phyloP scores from a whole-genome alignment of 192 early-diverging fungal genomes.

The Coemansia sp. region DNA sequence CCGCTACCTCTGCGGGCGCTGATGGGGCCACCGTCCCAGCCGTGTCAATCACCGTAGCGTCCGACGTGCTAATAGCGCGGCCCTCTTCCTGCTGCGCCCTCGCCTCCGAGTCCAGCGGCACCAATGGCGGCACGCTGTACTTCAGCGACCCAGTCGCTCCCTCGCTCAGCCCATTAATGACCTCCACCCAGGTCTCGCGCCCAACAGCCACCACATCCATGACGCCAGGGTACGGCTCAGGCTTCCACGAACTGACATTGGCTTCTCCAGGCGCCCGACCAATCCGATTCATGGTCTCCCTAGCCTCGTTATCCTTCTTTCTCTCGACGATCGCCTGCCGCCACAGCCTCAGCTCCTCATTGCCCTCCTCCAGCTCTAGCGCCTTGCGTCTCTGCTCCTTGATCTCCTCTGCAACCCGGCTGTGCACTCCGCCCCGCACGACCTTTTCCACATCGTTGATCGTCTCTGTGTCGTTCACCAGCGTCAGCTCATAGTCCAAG shows the following conservation, averaged over 20 bases:
- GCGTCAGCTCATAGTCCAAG: conserved; percentile 53
- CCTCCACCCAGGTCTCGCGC: conserved; percentile 53
- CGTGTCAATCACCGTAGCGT: conserved; percentile 30
- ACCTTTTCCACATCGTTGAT: conserved; percentile 29
- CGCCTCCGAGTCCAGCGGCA: conserved; percentile 32
- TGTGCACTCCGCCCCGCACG: conserved; percentile 49
- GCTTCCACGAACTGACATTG: conserved; percentile 36
- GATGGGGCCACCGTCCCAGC: conserved; percentile 9
- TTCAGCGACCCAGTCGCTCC: conserved; percentile 47
- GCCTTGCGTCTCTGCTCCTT: conserved; percentile 45
- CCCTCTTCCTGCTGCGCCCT: conserved; percentile 17
- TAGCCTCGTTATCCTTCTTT: conserved; percentile 35
- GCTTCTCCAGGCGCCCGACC: conserved; percentile 29
- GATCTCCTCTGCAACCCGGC: conserved; percentile 41
- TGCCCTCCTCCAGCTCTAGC: conserved; percentile 36
- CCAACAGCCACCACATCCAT: conserved; percentile 56
- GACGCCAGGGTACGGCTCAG: conserved; percentile 40
- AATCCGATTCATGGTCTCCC: conserved; percentile 25
- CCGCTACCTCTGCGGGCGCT: neutral
- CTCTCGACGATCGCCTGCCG: conserved; percentile 43
- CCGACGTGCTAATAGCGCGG: conserved; percentile 18
- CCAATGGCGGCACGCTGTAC: conserved; percentile 30
- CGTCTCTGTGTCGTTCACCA: conserved; percentile 50
- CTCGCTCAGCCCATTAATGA: conserved; percentile 50
- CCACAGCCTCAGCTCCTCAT: conserved; percentile 46